Base-by-base conservation (phyloP, 345 rosid species). In the Jatropha curcas region DNA sequence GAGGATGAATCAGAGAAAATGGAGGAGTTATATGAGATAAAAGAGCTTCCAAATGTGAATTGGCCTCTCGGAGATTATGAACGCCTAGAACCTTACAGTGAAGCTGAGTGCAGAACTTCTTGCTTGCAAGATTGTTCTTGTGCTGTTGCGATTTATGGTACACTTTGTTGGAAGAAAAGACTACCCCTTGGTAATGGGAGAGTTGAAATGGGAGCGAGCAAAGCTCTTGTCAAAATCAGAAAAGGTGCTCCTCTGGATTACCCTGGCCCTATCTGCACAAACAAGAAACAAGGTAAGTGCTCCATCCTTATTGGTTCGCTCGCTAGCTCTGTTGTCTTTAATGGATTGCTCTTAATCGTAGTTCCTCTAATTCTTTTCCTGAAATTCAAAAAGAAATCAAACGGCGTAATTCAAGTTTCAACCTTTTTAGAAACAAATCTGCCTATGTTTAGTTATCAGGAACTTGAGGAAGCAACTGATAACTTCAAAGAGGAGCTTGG, bases 71-170 rank as follows among this genome's bases (percentile, higher is more conserved):
- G 77, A 13, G 86, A 83, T 50, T 83, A 77, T 63, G 74, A 77
- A 31, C 73, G 30, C 8, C 68, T 77, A 50, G 3, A 22, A 1
- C 76, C 76, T 31, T 77, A 64, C 33, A 70, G 46, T 3, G 77
- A 75, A 75, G 74, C 2, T 1, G 46, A 69, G 22, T 83, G 86
- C 61, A 70, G 25, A 27, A 60, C 14, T 31, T 70, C 81, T n/a
- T 83, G 86, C 77, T 69, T 81, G 74, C 63, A 33, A 0, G 86
- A 83, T 65, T 83, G 84, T 52, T 30, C 70, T 35, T 83, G 86
- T 70, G 79, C 66, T 28, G 84, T 76, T 22, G 84, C 74, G 12
- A 31, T 59, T 60, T 60, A 1, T n/a, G 27, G 33, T 60, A 1
- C 5, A 9, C 5, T 0, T 0, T 71, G 74, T 60, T 71, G 74